phyloP scores from a whole-genome alignment of 225 moss, liverwort and hornwort genomes.

The Pseudoscleropodium purum region DNA sequence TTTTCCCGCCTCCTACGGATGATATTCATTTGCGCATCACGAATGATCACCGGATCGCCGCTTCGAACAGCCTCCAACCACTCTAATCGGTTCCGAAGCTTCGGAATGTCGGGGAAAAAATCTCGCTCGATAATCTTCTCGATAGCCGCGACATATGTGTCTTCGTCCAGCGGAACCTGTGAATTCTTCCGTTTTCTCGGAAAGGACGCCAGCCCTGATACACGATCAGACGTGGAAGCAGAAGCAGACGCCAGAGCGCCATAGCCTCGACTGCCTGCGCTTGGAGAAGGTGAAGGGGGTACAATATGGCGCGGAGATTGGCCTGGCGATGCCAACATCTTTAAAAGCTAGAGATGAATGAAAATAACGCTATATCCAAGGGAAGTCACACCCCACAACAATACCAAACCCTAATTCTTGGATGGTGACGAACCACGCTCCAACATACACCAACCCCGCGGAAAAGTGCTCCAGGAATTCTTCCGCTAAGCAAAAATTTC shows the following conservation, averaged over 20 bases:
- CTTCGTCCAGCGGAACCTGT: slow-evolving; percentile 67
- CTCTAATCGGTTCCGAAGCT: slow-evolving; percentile 87
- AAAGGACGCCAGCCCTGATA: slow-evolving; percentile 12
- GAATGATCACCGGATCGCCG: slow-evolving; percentile 78
- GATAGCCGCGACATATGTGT: slow-evolving; percentile 88
- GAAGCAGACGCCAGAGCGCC: slow-evolving; percentile 38
- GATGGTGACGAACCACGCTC: neutral
- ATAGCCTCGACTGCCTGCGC: slow-evolving; percentile 41
- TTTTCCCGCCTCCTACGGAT: slow-evolving; percentile 69
- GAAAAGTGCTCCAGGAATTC: neutral
- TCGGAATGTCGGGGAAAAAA: slow-evolving; percentile 97
- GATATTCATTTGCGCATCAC: slow-evolving; percentile 88
- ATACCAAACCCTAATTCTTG: slow-evolving; percentile 7
- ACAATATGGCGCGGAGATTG: slow-evolving; percentile 82
- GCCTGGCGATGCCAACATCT: slow-evolving; percentile 92
- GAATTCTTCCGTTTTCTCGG: slow-evolving; percentile 66
- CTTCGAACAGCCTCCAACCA: slow-evolving; percentile 94
- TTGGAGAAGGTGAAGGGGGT: slow-evolving; percentile 64
- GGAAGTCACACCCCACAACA: neutral
- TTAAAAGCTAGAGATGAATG: neutral
- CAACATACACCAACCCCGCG: neutral
- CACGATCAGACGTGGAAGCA: slow-evolving; percentile 42
- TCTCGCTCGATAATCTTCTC: slow-evolving; percentile 97
- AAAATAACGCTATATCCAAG: neutral
- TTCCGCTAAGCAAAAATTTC: neutral